Conservation (phyloP, 1,284 basidiomycete species). For the Heliocybe sulcata region DNA sequence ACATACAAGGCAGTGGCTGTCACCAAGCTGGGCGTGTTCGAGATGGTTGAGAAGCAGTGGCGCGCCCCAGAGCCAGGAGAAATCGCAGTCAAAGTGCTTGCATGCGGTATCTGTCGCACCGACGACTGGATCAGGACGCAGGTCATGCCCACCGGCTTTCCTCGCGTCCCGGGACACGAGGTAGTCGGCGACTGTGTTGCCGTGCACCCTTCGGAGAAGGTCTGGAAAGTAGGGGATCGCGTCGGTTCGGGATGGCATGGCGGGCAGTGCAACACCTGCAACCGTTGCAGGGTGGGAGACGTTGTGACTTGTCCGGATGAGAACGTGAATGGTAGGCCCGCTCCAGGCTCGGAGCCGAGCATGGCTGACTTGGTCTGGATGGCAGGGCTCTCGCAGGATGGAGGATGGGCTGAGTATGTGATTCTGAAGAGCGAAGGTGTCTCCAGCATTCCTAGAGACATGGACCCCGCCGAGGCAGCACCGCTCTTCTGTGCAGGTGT, state of each 20-base stretch:
- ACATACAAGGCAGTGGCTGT: slow-evolving; percentile 22
- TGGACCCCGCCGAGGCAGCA: slow-evolving; percentile 28
- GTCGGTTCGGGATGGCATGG: slow-evolving; percentile 21
- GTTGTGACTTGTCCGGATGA: slow-evolving; percentile 13
- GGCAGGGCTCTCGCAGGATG: slow-evolving; percentile 23
- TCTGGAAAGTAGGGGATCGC: slow-evolving; percentile 19
- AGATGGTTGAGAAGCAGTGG: slow-evolving; percentile 18
- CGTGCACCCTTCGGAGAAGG: slow-evolving; percentile 11
- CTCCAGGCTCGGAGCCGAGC: slow-evolving; percentile 6
- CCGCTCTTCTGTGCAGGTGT: slow-evolving; percentile 32
- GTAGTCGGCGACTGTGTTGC: slow-evolving; percentile 20
- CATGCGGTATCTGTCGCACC: slow-evolving; percentile 18
- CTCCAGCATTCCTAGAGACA: slow-evolving; percentile 20
- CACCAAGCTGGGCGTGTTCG: slow-evolving; percentile 13
- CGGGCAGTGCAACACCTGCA: slow-evolving; percentile 17
- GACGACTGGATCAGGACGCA: slow-evolving; percentile 16
- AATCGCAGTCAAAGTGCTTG: slow-evolving; percentile 25
- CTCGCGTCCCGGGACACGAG: slow-evolving; percentile 19
- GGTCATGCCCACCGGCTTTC: slow-evolving; percentile 8
- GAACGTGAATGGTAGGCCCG: slow-evolving; percentile 9
- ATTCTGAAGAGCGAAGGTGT: slow-evolving; percentile 26
- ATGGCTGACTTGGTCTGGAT: background rate
- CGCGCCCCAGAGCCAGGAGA: slow-evolving; percentile 22
- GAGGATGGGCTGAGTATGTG: slow-evolving; percentile 26
- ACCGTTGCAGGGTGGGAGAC: slow-evolving; percentile 15